Evolutionary conservation across 1,284 basidiomycete species (phyloP).

Genomic region (Naganishia cerealis): DNA sequence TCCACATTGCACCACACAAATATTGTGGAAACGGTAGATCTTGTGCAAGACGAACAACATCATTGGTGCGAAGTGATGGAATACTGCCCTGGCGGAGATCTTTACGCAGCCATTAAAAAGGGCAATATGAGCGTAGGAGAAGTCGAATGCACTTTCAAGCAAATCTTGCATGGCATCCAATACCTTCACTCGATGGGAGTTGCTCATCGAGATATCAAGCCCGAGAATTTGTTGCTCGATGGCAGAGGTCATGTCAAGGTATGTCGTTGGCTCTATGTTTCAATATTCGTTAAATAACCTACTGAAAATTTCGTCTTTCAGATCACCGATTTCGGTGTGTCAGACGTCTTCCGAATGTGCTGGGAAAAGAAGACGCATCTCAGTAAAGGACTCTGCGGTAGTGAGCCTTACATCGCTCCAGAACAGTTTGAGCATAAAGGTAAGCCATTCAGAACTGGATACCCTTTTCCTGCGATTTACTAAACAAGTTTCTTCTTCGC

Average conservation of each 20-base stretch:
- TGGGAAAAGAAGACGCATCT: constrained; percentile 98
- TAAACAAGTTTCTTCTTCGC: neutral
- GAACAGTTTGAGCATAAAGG: constrained; percentile 95
- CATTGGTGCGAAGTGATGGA: constrained; percentile 99
- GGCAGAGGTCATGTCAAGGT: constrained; percentile 86
- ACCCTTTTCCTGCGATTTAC: neutral
- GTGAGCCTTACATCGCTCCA: constrained; percentile 97
- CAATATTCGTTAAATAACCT: neutral
- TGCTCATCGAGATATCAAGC: constrained; percentile 96
- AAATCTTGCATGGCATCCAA: constrained; percentile 81
- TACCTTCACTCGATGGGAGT: constrained; percentile 95
- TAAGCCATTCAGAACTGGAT: constrained; percentile 58
- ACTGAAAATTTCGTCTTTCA: constrained; percentile 47
- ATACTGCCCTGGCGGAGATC: constrained; percentile 93
- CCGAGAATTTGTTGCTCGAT: constrained; percentile 94
- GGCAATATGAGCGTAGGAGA: constrained; percentile 91
- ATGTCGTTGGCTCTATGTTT: constrained; percentile 31
- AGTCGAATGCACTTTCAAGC: constrained; percentile 97
- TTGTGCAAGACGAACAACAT: constrained; percentile 92
- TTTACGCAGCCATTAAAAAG: constrained; percentile 97
- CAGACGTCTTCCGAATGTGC: constrained; percentile 94
- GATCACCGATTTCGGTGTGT: constrained; percentile 98
- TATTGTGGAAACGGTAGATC: constrained; percentile 96
- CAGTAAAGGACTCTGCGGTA: constrained; percentile 93
- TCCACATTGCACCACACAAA: constrained; percentile 95